These are phyloP conservation scores for Pisolithus sp. DNA, from an alignment of 768 basidiomycete genomes.

Conservation along the genomic window DNA sequence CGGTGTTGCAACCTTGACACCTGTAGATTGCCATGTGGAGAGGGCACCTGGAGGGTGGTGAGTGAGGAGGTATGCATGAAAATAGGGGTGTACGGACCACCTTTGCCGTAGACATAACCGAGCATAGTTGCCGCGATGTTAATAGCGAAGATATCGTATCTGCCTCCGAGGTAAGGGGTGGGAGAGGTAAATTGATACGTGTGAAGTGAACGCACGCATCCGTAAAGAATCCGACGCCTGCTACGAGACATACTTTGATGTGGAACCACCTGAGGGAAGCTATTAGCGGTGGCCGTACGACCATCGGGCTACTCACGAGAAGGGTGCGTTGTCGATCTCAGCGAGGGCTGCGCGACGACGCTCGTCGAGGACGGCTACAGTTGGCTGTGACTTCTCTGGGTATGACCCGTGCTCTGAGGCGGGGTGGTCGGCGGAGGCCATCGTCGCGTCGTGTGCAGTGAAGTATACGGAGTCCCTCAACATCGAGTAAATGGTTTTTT, in stretches of 20 bases:
- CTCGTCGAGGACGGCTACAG: slow-evolving; percentile 47
- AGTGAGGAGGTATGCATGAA: background rate
- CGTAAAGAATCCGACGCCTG: slow-evolving; percentile 89
- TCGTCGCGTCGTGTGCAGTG: background rate
- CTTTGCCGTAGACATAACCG: slow-evolving; percentile 65
- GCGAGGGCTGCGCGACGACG: slow-evolving; percentile 74
- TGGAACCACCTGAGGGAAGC: slow-evolving; percentile 65
- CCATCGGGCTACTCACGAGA: slow-evolving; percentile 49
- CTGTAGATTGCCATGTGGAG: slow-evolving; percentile 59
- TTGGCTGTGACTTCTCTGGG: slow-evolving; percentile 19
- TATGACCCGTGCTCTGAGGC: slow-evolving; percentile 26
- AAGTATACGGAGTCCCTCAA: background rate
- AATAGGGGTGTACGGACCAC: background rate
- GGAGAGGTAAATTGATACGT: background rate
- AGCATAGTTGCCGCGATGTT: slow-evolving; percentile 81
- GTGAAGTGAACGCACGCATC: slow-evolving; percentile 50
- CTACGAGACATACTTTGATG: slow-evolving; percentile 61
- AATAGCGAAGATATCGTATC: slow-evolving; percentile 85
- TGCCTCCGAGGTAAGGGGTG: slow-evolving; percentile 1
- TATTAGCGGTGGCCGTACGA: background rate
- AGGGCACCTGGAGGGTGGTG: slow-evolving; percentile 19
- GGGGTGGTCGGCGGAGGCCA: slow-evolving; percentile 19
- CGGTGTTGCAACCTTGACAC: slow-evolving; percentile 71
- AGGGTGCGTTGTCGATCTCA: slow-evolving; percentile 82
- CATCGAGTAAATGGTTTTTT: background rate